These are phyloP conservation scores for Pilaira anomala DNA, from an alignment of 192 early-diverging fungal genomes.

Conservation along the genomic window DNA sequence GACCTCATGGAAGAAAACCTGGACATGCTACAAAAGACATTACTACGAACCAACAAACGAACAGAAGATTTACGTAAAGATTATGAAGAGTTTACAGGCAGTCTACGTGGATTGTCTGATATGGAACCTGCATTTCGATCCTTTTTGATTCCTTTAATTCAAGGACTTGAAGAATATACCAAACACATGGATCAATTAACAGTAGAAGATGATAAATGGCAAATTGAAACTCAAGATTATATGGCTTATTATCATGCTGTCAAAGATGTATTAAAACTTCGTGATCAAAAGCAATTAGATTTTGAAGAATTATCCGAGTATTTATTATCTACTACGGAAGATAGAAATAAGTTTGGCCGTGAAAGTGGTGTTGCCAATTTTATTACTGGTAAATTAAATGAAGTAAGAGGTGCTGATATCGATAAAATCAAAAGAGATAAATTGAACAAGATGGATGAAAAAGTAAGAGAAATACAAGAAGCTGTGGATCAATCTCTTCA, in stretches of 20 bases:
- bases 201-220: slow-evolving; percentile 58
- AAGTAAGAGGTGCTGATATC: slow-evolving; percentile 83
- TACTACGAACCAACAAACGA: slow-evolving; percentile 66
- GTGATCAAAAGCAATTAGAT: slow-evolving; percentile 97
- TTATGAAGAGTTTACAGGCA: slow-evolving; percentile 73
- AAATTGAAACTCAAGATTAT: slow-evolving; percentile 83
- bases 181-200: slow-evolving; percentile 65
- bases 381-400: slow-evolving; percentile 84
- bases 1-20: slow-evolving; percentile 87
- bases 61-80: slow-evolving; percentile 74
- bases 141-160: slow-evolving; percentile 67
- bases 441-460: slow-evolving; percentile 67
- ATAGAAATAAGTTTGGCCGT: slow-evolving; percentile 69
- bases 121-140: slow-evolving; percentile 84
- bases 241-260: slow-evolving; percentile 73
- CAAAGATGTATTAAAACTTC: slow-evolving; percentile 73
- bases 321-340: slow-evolving; percentile 62
- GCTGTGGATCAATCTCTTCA: slow-evolving; percentile 74
- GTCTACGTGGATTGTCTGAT: slow-evolving; percentile 69
- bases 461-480: slow-evolving; percentile 75
- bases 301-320: slow-evolving; percentile 85
- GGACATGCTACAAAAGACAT: slow-evolving; percentile 73
- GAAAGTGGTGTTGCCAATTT: slow-evolving; percentile 70
- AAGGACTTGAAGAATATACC: slow-evolving; percentile 67
- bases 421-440: slow-evolving; percentile 79